These are phyloP conservation scores for Tylopilus plumbeoviolaceoides DNA, from an alignment of 768 basidiomycete species.

Conservation along the genomic window DNA sequence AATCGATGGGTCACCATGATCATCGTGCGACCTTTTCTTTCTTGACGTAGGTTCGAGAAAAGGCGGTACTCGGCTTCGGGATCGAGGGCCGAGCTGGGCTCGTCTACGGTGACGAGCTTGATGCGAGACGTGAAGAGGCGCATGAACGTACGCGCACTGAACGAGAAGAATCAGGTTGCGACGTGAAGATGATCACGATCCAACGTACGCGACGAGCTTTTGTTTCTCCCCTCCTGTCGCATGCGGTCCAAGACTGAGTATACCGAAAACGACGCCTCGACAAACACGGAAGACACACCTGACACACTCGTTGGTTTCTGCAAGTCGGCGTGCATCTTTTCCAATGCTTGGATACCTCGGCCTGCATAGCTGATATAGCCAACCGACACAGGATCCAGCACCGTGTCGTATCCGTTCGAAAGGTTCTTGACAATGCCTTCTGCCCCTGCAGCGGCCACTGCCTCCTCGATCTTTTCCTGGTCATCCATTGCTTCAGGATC, in stretches of 20 bases:
- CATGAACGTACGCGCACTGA: slow-evolving; percentile 39
- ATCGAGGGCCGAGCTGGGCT: too few relatives aligned
- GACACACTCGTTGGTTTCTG: slow-evolving; percentile 23
- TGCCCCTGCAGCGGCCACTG: too few relatives aligned
- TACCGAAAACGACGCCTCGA: too few relatives aligned
- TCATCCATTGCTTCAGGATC: slow-evolving; percentile 11
- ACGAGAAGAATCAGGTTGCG: too few relatives aligned
- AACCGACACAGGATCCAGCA: slow-evolving; percentile 31
- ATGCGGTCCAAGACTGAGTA: slow-evolving; percentile 9
- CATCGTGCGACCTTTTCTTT: slow-evolving; percentile 30
- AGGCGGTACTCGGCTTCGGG: too few relatives aligned
- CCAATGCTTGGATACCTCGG: slow-evolving; percentile 9
- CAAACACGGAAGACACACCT: slow-evolving; percentile 15
- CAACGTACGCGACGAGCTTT: slow-evolving; percentile 24
- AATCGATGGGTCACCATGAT: slow-evolving; percentile 17
- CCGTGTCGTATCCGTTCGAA: slow-evolving; percentile 33
- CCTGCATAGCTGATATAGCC: slow-evolving; percentile 27
- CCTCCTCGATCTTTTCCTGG: background rate
- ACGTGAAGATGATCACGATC: slow-evolving; percentile 7
- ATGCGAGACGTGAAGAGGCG: slow-evolving; percentile 31
- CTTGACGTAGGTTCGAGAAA: slow-evolving; percentile 24
- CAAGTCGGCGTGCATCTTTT: slow-evolving; percentile 17
- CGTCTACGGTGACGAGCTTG: slow-evolving; percentile 31
- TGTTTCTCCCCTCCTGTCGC: slow-evolving; percentile 30
- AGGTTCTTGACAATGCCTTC: slow-evolving; percentile 30